phyloP scores from a whole-genome alignment of 495 filamentous ascomycete species.

The Penicillium herquei region DNA sequence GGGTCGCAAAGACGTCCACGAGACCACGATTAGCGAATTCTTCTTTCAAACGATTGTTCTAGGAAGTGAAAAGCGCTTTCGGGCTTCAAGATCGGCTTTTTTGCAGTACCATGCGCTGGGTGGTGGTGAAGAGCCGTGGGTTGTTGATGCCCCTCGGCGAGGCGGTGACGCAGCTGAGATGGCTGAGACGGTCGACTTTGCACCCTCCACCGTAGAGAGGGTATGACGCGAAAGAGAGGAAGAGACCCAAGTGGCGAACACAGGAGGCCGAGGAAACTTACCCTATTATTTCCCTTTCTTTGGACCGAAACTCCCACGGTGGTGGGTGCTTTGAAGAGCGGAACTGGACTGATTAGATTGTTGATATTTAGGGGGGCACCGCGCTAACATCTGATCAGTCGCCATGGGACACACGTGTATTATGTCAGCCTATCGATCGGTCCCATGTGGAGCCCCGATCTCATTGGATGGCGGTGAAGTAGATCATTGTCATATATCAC shows the following conservation, averaged over 20 bases:
- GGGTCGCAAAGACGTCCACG: constrained; percentile 22
- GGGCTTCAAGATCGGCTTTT: background rate
- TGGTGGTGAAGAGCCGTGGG: constrained; percentile 8
- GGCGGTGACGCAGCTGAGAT: constrained; percentile 40
- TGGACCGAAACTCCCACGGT: constrained; percentile 16
- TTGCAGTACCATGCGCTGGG: background rate
- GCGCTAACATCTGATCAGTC: constrained; percentile 2
- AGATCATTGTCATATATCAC: background rate
- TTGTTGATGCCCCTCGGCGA: constrained; percentile 36
- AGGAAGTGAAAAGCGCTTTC: background rate
- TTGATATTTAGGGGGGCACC: constrained; percentile 30
- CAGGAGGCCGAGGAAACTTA: constrained; percentile 10
- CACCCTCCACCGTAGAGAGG: constrained; percentile 22
- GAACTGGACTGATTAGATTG: constrained; percentile 27
- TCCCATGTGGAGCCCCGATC: background rate
- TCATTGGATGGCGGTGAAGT: background rate
- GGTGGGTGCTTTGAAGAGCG: constrained; percentile 26
- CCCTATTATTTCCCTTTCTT: constrained; percentile 6
- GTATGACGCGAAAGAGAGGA: constrained; percentile 5
- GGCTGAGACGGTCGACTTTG: constrained; percentile 4
- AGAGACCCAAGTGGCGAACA: constrained; percentile 1
- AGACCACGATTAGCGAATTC: constrained; percentile 10
- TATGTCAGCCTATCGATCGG: background rate
- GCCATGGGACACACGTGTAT: background rate
- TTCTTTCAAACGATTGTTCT: constrained; percentile 15